Evolutionary conservation across 371 early-diverging fungal genomes (phyloP).

Genomic region (Rhizomucor pusillus): DNA sequence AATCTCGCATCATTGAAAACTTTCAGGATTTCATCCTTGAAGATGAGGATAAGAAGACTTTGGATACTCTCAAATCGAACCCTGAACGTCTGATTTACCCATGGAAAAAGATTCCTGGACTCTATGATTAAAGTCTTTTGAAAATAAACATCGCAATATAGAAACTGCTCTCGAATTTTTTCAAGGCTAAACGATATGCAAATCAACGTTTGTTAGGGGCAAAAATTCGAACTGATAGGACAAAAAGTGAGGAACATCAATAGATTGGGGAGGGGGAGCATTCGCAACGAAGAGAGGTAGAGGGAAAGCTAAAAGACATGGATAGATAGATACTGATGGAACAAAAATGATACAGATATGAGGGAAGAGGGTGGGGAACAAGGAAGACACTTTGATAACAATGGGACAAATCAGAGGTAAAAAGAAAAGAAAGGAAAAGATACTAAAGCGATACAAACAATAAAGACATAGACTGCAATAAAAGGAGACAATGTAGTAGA

Average conservation of each 20-base stretch:
- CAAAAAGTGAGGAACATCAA: too few species aligned
- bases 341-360: constrained; percentile 4
- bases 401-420: constrained; percentile 1
- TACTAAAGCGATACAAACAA: constrained; percentile 10
- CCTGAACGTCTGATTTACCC: neutral
- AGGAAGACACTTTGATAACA: constrained; percentile 4
- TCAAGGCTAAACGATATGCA: too few species aligned
- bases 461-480: constrained; percentile 4
- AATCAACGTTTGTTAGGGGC: too few species aligned
- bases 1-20: constrained; percentile 50
- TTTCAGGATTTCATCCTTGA: constrained; percentile 45
- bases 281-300: neutral
- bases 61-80: neutral
- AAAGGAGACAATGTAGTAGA: too few species aligned
- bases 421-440: neutral
- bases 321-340: constrained; percentile 3
- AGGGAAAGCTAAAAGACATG: neutral
- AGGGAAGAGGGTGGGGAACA: neutral
- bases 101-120: too few species aligned
- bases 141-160: too few species aligned
- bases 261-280: too few species aligned
- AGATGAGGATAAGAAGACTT: constrained; percentile 20
- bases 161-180: too few species aligned
- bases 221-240: too few species aligned
- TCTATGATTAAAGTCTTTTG: too few species aligned